These are phyloP conservation scores for Globomyces pollinis-pini DNA, from an alignment of 192 early-diverging fungal genomes.

Conservation along the genomic window DNA sequence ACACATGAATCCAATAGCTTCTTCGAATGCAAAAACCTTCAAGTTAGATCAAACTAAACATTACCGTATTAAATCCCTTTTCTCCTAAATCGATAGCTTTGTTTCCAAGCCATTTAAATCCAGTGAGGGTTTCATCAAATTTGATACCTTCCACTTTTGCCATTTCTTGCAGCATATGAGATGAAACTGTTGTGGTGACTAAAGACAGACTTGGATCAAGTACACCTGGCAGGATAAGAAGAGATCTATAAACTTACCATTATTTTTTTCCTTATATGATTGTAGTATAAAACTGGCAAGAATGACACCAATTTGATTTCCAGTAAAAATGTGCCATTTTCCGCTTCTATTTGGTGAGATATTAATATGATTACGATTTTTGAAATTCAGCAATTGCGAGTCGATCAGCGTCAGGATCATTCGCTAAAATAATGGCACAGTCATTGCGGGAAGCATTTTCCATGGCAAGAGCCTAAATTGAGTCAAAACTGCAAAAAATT, in stretches of 20 bases:
- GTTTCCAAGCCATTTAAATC: slow-evolving; percentile 96
- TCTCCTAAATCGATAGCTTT: slow-evolving; percentile 58
- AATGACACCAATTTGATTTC: slow-evolving; percentile 84
- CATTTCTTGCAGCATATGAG: slow-evolving; percentile 72
- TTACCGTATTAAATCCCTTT: slow-evolving; percentile 56
- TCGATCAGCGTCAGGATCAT: slow-evolving; percentile 89
- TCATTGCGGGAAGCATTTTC: slow-evolving; percentile 27
- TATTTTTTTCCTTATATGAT: slow-evolving; percentile 10
- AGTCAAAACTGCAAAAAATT: too few relatives aligned
- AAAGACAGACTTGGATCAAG: slow-evolving; percentile 52
- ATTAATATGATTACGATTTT: too few relatives aligned
- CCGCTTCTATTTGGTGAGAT: slow-evolving; percentile 45
- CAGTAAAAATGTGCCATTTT: slow-evolving; percentile 74
- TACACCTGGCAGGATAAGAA: slow-evolving; percentile 24
- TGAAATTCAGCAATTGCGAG: slow-evolving; percentile 64
- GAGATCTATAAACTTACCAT: too few relatives aligned
- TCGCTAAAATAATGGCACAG: slow-evolving; percentile 68
- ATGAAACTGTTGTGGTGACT: slow-evolving; percentile 81
- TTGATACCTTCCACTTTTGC: slow-evolving; percentile 65
- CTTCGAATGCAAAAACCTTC: slow-evolving; percentile 94
- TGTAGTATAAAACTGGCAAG: slow-evolving; percentile 61
- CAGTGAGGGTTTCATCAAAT: slow-evolving; percentile 88
- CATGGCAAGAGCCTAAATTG: slow-evolving; percentile 41
- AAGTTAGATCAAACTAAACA: too few relatives aligned
- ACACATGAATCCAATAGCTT: slow-evolving; percentile 79